These are phyloP conservation scores for Monilinia aucupariae DNA, from an alignment of 2,329 filamentous ascomycete species.

Conservation along the genomic window DNA sequence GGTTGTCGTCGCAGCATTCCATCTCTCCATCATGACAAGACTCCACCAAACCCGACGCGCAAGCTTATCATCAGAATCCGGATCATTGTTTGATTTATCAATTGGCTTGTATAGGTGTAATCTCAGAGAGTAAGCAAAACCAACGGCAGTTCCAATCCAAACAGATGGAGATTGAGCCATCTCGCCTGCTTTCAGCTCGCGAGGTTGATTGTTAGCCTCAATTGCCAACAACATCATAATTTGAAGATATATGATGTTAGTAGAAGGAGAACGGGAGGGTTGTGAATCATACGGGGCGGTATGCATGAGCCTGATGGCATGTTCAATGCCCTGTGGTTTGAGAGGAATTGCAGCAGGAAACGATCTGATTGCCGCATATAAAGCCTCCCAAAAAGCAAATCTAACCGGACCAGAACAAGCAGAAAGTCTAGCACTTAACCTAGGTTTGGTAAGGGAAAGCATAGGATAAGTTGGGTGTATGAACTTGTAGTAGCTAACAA, in stretches of 20 bases:
- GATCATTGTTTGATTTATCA: slow-evolving; percentile 44
- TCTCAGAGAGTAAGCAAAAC: slow-evolving; percentile 59
- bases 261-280: slow-evolving; percentile 37
- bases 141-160: slow-evolving; percentile 60
- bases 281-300: slow-evolving; percentile 42
- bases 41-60: slow-evolving; percentile 66
- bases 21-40: slow-evolving; percentile 65
- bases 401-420: slow-evolving; percentile 53
- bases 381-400: slow-evolving; percentile 59
- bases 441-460: slow-evolving; percentile 51
- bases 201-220: slow-evolving; percentile 52
- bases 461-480: slow-evolving; percentile 65
- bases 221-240: slow-evolving; percentile 61
- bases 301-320: slow-evolving; percentile 40
- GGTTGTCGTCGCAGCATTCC: slow-evolving; percentile 64
- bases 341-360: slow-evolving; percentile 39
- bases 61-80: slow-evolving; percentile 57
- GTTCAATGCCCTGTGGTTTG: slow-evolving; percentile 38
- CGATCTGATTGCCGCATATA: slow-evolving; percentile 54
- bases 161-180: slow-evolving; percentile 43
- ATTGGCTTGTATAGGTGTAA: slow-evolving; percentile 46
- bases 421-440: slow-evolving; percentile 51
- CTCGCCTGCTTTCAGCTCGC: slow-evolving; percentile 36
- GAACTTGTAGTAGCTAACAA: slow-evolving; percentile 53
- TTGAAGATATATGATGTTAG: slow-evolving; percentile 56